Percentiles rank a stretch among this genome's conserved stretches.
These are phyloP conservation scores for Solanum hybrid DNA, from an alignment of 305 asterid genomes.

Conservation along the genomic window DNA sequence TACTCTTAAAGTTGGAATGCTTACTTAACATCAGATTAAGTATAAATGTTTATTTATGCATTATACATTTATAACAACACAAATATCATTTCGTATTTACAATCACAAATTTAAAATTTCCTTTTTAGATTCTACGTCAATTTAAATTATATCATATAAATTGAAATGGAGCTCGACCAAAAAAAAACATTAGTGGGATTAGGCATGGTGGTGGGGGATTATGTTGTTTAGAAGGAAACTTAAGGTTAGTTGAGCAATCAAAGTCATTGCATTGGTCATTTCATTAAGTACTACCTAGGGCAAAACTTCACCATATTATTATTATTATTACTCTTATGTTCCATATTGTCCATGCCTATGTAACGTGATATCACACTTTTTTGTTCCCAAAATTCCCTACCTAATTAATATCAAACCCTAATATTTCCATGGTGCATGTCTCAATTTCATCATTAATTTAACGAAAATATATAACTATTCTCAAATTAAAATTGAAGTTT, in stretches of 20 bases:
- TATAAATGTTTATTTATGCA: too few relatives aligned
- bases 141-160: background rate
- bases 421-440: background rate
- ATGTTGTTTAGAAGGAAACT: background rate
- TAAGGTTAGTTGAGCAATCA: background rate
- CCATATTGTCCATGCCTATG: background rate
- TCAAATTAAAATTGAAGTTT: background rate
- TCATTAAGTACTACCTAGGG: background rate
- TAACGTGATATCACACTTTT: background rate
- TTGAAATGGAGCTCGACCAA: background rate
- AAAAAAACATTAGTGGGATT: background rate
- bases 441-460: background rate
- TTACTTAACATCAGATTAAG: too few relatives aligned
- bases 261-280: background rate
- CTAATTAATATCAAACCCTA: background rate
- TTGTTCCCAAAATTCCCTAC: background rate
- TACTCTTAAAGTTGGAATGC: too few relatives aligned
- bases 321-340: background rate
- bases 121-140: too few relatives aligned
- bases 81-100: too few relatives aligned
- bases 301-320: background rate
- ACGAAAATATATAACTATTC: background rate
- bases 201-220: background rate
- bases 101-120: too few relatives aligned
- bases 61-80: too few relatives aligned